phyloP scores from a whole-genome alignment of 78 protist species.

The Polysphondylium violaceum region DNA sequence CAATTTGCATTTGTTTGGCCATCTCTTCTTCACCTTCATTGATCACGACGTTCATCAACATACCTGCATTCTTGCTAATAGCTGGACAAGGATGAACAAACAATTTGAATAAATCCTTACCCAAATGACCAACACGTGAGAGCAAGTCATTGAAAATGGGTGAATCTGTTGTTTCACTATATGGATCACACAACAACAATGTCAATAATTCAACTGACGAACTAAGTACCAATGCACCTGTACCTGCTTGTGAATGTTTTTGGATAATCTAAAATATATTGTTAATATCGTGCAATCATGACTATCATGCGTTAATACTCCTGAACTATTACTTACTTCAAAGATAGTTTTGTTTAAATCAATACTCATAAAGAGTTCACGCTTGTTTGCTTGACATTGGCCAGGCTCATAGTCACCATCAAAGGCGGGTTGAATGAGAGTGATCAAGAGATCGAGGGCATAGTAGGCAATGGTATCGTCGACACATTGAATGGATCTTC shows the following conservation, averaged over 20 bases:
- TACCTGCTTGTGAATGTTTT: slow-evolving; percentile 75
- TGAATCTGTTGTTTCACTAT: slow-evolving; percentile 87
- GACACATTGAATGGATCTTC: slow-evolving; percentile 58
- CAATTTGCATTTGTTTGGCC: slow-evolving; percentile 69
- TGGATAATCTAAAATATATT: slow-evolving; percentile 13
- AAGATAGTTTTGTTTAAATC: slow-evolving; percentile 62
- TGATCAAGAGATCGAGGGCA: slow-evolving; percentile 53
- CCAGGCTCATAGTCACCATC: slow-evolving; percentile 62
- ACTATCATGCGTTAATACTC: too few relatives aligned
- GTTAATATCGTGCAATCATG: too few relatives aligned
- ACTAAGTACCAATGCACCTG: slow-evolving; percentile 85
- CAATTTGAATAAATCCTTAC: slow-evolving; percentile 79
- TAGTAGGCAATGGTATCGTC: slow-evolving; percentile 69
- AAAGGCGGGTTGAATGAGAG: slow-evolving; percentile 64
- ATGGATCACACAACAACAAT: slow-evolving; percentile 88
- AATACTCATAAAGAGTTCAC: slow-evolving; percentile 43
- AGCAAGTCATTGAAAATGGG: slow-evolving; percentile 73
- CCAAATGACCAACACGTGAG: slow-evolving; percentile 70
- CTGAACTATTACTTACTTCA: slow-evolving; percentile 9
- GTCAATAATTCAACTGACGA: slow-evolving; percentile 89
- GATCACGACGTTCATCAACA: slow-evolving; percentile 85
- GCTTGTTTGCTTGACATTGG: slow-evolving; percentile 54
- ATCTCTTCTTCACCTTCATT: slow-evolving; percentile 86
- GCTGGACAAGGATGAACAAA: slow-evolving; percentile 86
- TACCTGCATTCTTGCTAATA: slow-evolving; percentile 88